Evolutionary conservation across 345 rosid genomes (phyloP).

Genomic region (Passiflora organensis): DNA sequence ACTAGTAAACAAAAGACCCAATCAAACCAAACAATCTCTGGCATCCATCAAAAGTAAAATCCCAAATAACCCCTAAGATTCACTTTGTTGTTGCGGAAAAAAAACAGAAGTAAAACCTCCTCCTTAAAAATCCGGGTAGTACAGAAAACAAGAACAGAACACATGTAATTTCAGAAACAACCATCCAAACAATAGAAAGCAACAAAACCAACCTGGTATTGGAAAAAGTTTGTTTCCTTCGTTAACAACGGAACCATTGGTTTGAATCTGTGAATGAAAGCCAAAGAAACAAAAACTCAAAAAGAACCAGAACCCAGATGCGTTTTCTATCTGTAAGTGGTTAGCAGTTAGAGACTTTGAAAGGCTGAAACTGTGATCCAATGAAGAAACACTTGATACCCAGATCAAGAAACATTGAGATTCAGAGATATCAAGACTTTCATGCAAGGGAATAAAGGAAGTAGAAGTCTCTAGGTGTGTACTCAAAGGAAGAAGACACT

Average conservation of each 20-base stretch:
- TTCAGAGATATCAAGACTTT: slow-evolving; percentile 20
- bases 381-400: slow-evolving; percentile 21
- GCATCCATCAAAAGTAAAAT: slow-evolving; percentile 13
- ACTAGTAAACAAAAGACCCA: not conserved
- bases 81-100: not conserved
- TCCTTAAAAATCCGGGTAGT: not conserved
- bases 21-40: not conserved
- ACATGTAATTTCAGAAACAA: not conserved
- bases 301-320: slow-evolving; percentile 22
- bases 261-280: slow-evolving; percentile 24
- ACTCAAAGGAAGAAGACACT: slow-evolving; percentile 8
- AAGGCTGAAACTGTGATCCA: slow-evolving; percentile 27
- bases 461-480: slow-evolving; percentile 5
- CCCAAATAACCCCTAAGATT: slow-evolving; percentile 8
- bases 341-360: slow-evolving; percentile 14
- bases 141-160: not conserved
- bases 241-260: slow-evolving; percentile 27
- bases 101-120: slow-evolving; percentile 5
- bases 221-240: slow-evolving; percentile 26
- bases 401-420: slow-evolving; percentile 38
- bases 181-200: not conserved
- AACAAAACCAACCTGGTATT: slow-evolving; percentile 32
- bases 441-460: not conserved
- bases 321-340: slow-evolving; percentile 7
- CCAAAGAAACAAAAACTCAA: slow-evolving; percentile 9